These are phyloP conservation scores for Brassica nigra DNA, from an alignment of 345 rosid species.

Conservation along the genomic window DNA sequence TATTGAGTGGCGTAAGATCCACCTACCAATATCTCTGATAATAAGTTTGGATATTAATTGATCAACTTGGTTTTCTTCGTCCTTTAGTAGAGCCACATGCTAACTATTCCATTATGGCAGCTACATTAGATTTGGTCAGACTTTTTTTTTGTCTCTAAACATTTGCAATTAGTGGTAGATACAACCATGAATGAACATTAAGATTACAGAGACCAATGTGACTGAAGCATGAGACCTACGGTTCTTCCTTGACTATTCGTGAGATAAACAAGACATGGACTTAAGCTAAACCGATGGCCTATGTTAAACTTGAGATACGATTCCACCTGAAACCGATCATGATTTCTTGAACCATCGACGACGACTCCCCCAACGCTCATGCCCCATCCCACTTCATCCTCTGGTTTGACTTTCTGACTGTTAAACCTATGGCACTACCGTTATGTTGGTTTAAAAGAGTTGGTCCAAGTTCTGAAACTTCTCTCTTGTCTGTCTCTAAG, in stretches of 20 bases:
- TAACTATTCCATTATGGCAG: not conserved
- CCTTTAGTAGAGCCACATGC: not conserved
- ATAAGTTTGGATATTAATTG: not conserved
- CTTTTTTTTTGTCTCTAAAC: not conserved
- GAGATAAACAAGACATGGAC: constrained; percentile 69
- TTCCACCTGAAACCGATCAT: too few species aligned
- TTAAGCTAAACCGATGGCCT: constrained; percentile 54
- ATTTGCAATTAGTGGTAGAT: not conserved
- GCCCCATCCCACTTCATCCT: too few species aligned
- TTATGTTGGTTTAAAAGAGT: too few species aligned
- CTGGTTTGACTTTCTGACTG: too few species aligned
- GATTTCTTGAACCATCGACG: too few species aligned
- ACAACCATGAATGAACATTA: not conserved
- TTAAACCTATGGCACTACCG: too few species aligned
- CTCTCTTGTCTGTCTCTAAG: constrained; percentile 88
- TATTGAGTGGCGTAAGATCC: not conserved
- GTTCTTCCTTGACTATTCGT: constrained; percentile 51
- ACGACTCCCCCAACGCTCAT: too few species aligned
- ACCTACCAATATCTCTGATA: not conserved
- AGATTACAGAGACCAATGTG: constrained; percentile 72
- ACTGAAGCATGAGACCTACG: constrained; percentile 66
- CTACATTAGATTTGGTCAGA: not conserved
- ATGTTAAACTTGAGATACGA: constrained; percentile 59
- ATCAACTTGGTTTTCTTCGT: not conserved
- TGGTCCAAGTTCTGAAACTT: too few species aligned